Evolutionary conservation across 1,139 yeast genomes (phyloP).

Genomic region (Saccharomyces hybrid): DNA sequence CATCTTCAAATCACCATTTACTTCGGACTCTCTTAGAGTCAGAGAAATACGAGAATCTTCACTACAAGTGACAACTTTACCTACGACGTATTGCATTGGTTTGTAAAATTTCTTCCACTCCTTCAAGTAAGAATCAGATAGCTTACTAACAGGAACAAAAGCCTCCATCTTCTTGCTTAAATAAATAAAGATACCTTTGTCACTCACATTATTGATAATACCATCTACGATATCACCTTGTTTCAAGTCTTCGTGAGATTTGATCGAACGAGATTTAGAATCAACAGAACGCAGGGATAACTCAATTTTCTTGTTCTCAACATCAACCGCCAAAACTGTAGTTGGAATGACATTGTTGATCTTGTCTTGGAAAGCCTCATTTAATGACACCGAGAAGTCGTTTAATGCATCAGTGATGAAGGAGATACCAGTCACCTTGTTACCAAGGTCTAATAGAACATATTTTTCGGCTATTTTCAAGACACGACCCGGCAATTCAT

Average conservation of each 20-base stretch:
- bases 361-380: conserved; percentile 39
- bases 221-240: conserved; percentile 75
- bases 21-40: conserved; percentile 77
- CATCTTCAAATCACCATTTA: conserved; percentile 55
- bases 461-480: conserved; percentile 54
- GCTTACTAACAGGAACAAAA: conserved; percentile 71
- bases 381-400: conserved; percentile 53
- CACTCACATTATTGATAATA: conserved; percentile 64
- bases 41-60: conserved; percentile 60
- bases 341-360: conserved; percentile 56
- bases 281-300: conserved; percentile 53
- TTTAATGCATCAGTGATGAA: conserved; percentile 73
- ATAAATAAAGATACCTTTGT: conserved; percentile 73
- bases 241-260: conserved; percentile 46
- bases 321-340: conserved; percentile 50
- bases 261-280: conserved; percentile 48
- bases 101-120: conserved; percentile 81
- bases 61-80: conserved; percentile 60
- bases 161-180: conserved; percentile 69
- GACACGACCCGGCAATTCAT: conserved; percentile 57
- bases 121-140: conserved; percentile 71
- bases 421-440: conserved; percentile 55
- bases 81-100: conserved; percentile 64
- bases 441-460: conserved; percentile 62
- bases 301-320: conserved; percentile 48